Evolutionary conservation across 306 rosid genomes (phyloP).

Genomic region (Vachellia collinsii): DNA sequence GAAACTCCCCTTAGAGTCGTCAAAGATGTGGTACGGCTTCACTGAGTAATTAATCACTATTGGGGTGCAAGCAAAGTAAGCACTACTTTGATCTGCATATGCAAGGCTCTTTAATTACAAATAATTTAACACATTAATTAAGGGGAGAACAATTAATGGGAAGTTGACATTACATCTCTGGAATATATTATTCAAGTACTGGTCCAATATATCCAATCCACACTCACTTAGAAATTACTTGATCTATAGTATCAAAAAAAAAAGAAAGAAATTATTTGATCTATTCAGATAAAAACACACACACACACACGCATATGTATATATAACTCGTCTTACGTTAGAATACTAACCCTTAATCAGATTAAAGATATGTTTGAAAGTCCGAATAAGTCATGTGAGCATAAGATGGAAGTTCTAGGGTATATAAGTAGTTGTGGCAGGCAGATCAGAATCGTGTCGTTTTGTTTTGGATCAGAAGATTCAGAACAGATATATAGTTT

Average conservation of each 20-base stretch:
- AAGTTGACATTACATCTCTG: conserved; percentile 36
- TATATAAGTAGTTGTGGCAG: background rate
- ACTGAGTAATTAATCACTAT: conserved; percentile 1
- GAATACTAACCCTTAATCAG: background rate
- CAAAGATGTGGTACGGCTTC: conserved; percentile 36
- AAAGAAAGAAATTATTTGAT: conserved; percentile 12
- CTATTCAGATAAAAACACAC: too few species aligned
- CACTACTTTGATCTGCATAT: background rate
- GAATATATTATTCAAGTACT: conserved; percentile 39
- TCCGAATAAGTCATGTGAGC: background rate
- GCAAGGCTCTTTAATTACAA: conserved; percentile 24
- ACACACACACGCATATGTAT: too few species aligned
- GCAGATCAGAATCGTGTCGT: background rate
- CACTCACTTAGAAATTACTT: conserved; percentile 6
- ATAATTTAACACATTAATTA: conserved; percentile 31
- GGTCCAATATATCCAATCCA: background rate
- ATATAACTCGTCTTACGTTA: conserved; percentile 2
- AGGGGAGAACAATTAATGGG: conserved; percentile 42
- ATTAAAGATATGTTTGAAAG: conserved; percentile 3
- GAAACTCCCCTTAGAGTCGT: conserved; percentile 30
- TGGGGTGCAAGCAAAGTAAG: background rate
- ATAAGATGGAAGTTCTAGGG: conserved; percentile 1
- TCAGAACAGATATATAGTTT: background rate
- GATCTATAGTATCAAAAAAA: too few species aligned
- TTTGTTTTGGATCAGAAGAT: background rate